Conservation (phyloP, 495 filamentous ascomycete species). For the Penicillium longicatenatum region DNA sequence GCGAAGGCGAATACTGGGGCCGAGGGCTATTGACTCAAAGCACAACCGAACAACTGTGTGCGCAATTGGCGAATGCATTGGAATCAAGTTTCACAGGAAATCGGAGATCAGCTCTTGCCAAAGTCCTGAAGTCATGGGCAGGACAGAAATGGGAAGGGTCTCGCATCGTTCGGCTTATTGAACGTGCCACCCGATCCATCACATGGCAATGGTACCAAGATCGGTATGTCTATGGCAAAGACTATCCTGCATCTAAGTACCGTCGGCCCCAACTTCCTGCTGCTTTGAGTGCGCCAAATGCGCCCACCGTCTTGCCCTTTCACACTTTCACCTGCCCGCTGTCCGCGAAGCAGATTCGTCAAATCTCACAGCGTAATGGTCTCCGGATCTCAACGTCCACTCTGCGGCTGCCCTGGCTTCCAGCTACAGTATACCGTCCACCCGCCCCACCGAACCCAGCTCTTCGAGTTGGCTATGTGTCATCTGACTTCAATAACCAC, state of each 20-base stretch:
- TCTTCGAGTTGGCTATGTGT: slow-evolving; percentile 92
- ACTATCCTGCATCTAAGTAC: slow-evolving; percentile 63
- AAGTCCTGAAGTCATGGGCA: slow-evolving; percentile 66
- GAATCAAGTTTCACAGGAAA: slow-evolving; percentile 31
- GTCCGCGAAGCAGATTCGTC: slow-evolving; percentile 89
- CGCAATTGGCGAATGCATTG: slow-evolving; percentile 44
- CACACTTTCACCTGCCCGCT: slow-evolving; percentile 97
- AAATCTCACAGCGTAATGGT: slow-evolving; percentile 94
- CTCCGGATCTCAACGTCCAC: slow-evolving; percentile 90
- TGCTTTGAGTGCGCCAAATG: slow-evolving; percentile 77
- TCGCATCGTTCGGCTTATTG: slow-evolving; percentile 79
- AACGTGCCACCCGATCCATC: slow-evolving; percentile 75
- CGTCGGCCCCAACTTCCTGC: slow-evolving; percentile 74
- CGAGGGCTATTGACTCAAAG: slow-evolving; percentile 64
- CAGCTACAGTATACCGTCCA: slow-evolving; percentile 76
- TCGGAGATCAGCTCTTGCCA: slow-evolving; percentile 39
- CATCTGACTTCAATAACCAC: slow-evolving; percentile 99
- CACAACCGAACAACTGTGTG: slow-evolving; percentile 52
- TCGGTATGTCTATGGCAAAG: slow-evolving; percentile 64
- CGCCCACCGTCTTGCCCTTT: slow-evolving; percentile 96
- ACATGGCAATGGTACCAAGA: slow-evolving; percentile 91
- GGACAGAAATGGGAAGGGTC: slow-evolving; percentile 86
- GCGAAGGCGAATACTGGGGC: slow-evolving; percentile 87
- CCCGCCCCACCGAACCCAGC: slow-evolving; percentile 79
- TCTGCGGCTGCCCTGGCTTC: slow-evolving; percentile 82